Evolutionary conservation across 805 yeast genomes (phyloP).

Genomic region (Komagataella pastoris): DNA sequence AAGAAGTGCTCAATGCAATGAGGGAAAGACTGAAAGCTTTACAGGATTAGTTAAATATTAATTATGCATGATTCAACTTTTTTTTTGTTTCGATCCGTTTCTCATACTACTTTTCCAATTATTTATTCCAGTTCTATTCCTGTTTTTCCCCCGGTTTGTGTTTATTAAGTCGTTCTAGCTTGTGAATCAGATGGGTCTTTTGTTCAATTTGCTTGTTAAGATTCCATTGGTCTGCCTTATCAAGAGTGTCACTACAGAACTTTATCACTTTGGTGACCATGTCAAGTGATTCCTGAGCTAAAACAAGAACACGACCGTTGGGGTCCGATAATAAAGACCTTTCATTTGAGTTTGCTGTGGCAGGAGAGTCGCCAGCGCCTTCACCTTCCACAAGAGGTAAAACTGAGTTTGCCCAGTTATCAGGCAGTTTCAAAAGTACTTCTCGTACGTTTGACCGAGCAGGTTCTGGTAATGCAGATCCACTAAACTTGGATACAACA

Average conservation of each 20-base stretch:
- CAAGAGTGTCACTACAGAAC: conserved; percentile 76
- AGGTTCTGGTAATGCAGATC: conserved; percentile 61
- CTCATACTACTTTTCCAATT: neutral
- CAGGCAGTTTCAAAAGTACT: conserved; percentile 63
- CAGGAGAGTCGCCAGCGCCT: neutral
- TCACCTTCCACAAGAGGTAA: conserved; percentile 13
- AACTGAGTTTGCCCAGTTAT: conserved; percentile 40
- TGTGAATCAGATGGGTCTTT: conserved; percentile 12
- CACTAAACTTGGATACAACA: conserved; percentile 76
- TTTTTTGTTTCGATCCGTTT: neutral
- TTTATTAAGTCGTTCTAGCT: conserved; percentile 9
- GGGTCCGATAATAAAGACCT: conserved; percentile 21
- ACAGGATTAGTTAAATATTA: conserved; percentile 30
- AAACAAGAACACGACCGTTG: conserved; percentile 61
- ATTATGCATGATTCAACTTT: neutral
- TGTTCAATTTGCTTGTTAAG: conserved; percentile 15
- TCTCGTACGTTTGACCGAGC: conserved; percentile 74
- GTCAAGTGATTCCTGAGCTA: conserved; percentile 83
- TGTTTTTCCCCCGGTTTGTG: conserved; percentile 5
- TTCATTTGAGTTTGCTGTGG: conserved; percentile 10
- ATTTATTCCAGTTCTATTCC: neutral
- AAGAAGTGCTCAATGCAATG: conserved; percentile 71
- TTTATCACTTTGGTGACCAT: conserved; percentile 74
- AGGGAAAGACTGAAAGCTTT: conserved; percentile 77
- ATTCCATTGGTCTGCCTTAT: conserved; percentile 76